These are phyloP conservation scores for Ustilago lituana DNA, from an alignment of 1,284 basidiomycete species.

Conservation along the genomic window DNA sequence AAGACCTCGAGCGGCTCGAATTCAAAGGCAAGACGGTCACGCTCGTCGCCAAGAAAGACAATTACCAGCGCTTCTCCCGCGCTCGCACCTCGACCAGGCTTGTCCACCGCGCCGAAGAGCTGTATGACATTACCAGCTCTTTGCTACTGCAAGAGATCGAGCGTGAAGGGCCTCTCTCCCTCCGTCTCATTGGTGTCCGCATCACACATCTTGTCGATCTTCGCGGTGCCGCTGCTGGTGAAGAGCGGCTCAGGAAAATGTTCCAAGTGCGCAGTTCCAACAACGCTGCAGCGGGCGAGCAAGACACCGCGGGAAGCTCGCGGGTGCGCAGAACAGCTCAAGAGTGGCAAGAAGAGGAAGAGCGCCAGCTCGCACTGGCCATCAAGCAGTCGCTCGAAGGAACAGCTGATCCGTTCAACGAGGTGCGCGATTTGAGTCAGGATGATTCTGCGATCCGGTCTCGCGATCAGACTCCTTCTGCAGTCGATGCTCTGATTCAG, in stretches of 20 bases:
- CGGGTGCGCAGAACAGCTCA: constrained; percentile 17
- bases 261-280: constrained; percentile 14
- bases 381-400: constrained; percentile 42
- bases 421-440: constrained; percentile 35
- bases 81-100: constrained; percentile 34
- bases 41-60: constrained; percentile 58
- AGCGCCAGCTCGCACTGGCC: constrained; percentile 42
- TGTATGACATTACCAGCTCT: constrained; percentile 46
- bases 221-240: constrained; percentile 37
- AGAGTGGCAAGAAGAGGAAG: constrained; percentile 41
- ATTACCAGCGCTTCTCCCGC: constrained; percentile 61
- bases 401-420: constrained; percentile 18
- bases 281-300: not conserved
- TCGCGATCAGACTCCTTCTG: not conserved
- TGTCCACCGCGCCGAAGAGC: constrained; percentile 49
- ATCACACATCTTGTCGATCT: constrained; percentile 53
- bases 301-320: not conserved
- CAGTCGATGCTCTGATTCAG: not conserved
- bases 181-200: constrained; percentile 61
- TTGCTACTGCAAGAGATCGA: constrained; percentile 54
- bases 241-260: constrained; percentile 36
- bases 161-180: constrained; percentile 27
- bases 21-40: constrained; percentile 60
- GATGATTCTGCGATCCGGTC: constrained; percentile 7
- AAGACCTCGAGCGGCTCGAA: constrained; percentile 54